Conservation (phyloP, 202 grass and related monocot species). For the Carex arenaria region DNA sequence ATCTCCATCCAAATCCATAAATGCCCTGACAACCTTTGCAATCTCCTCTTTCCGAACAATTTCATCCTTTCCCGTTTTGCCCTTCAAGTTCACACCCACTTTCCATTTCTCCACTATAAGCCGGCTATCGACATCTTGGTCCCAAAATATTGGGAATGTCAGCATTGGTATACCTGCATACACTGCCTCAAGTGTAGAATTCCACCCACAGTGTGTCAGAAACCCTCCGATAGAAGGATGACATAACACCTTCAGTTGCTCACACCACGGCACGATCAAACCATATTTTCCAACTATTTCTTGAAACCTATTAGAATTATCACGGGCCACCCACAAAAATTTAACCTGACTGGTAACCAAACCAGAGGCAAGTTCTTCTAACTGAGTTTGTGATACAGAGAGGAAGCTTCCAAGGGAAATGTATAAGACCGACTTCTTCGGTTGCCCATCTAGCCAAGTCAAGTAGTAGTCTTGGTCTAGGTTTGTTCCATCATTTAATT, state of each 20-base stretch:
- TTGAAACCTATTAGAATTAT: conserved; percentile 19
- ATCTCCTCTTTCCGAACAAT: conserved; percentile 52
- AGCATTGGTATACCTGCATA: background rate
- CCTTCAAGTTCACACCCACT: conserved; percentile 39
- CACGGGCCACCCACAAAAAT: conserved; percentile 57
- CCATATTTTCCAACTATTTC: background rate
- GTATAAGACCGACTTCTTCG: conserved; percentile 39
- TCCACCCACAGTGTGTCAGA: conserved; percentile 62
- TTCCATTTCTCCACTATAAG: conserved; percentile 48
- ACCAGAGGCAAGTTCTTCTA: conserved; percentile 57
- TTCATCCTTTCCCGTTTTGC: conserved; percentile 25
- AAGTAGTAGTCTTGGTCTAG: conserved; percentile 17
- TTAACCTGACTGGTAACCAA: conserved; percentile 30
- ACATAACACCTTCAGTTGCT: conserved; percentile 52
- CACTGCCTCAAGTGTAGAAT: conserved; percentile 57
- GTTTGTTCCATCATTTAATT: background rate
- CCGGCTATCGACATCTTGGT: no score
- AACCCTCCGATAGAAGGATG: conserved; percentile 46
- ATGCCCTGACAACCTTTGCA: conserved; percentile 26
- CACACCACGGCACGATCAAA: conserved; percentile 48
- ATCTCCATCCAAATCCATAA: conserved; percentile 34
- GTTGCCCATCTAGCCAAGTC: conserved; percentile 56
- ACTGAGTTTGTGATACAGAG: conserved; percentile 45
- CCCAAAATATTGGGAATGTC: no score
- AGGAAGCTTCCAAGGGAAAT: conserved; percentile 77